These are phyloP conservation scores for Cynanchum wilfordii DNA, from an alignment of 257 asterid species.

Conservation along the genomic window DNA sequence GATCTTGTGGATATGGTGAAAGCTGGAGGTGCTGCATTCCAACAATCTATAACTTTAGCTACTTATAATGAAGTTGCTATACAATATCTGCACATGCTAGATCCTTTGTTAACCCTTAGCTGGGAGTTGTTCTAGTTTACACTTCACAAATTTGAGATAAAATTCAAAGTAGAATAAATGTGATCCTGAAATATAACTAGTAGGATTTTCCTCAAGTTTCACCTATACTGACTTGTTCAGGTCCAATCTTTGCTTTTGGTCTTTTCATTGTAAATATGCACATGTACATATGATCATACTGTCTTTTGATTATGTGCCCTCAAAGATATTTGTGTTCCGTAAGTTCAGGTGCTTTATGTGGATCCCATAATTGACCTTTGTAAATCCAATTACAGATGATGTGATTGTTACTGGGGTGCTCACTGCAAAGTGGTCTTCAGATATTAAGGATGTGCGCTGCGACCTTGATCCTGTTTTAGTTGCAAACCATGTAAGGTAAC, in stretches of 20 bases:
- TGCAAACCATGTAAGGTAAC: constrained; percentile 84
- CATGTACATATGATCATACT: not conserved
- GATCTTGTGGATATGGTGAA: constrained; percentile 94
- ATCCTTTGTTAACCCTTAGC: not conserved
- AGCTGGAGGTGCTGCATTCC: constrained; percentile 77
- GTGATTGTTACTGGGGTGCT: constrained; percentile 87
- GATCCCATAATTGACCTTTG: constrained; percentile 14
- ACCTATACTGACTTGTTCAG: not conserved
- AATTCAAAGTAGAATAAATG: not conserved
- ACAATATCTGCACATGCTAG: not conserved
- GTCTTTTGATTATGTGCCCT: not conserved
- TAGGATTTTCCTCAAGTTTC: not conserved
- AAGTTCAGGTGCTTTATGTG: constrained; percentile 4
- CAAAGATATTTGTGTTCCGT: not conserved
- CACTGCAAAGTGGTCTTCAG: constrained; percentile 89
- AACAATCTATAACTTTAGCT: not conserved
- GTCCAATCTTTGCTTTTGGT: not conserved
- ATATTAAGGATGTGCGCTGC: constrained; percentile 80
- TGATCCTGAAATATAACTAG: not conserved
- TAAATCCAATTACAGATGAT: constrained; percentile 58
- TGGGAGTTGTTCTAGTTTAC: not conserved
- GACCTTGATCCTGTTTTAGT: constrained; percentile 94
- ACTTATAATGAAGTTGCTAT: not conserved
- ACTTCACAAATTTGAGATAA: not conserved
- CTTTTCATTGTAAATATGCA: not conserved